Conservation (phyloP, 2,329 filamentous ascomycete genomes). For the Colletotrichum sp. region DNA sequence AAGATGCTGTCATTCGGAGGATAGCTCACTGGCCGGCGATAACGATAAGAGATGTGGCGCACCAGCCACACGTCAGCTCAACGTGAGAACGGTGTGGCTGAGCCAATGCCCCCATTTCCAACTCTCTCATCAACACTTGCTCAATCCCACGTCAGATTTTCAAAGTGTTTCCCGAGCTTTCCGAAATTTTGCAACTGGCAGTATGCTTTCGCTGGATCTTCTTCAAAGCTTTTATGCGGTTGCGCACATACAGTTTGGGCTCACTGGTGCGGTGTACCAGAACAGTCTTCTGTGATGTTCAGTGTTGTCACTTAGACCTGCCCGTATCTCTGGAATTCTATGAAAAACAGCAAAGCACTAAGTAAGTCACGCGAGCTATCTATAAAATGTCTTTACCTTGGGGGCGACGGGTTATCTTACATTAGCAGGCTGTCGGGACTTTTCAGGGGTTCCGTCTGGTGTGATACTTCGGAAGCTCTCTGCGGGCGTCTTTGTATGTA, state of each 20-base stretch:
- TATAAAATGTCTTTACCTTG: fast-evolving
- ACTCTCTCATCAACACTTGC: neutral
- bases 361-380: neutral
- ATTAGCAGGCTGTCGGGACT: neutral
- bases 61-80: neutral
- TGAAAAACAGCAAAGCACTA: neutral
- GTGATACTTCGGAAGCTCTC: neutral
- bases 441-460: neutral
- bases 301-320: neutral
- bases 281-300: neutral
- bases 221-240: neutral
- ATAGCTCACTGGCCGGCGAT: neutral
- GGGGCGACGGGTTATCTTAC: neutral
- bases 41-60: conserved; percentile 11
- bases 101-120: neutral
- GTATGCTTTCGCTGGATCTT: neutral
- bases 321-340: neutral
- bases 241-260: neutral
- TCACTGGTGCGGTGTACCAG: neutral
- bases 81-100: neutral
- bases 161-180: neutral
- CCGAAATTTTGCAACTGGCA: neutral
- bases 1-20: conserved; percentile 7
- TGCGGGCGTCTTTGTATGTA: neutral
- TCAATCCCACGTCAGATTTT: neutral